These are phyloP conservation scores for Pseudonitzschia multiseries DNA, from an alignment of 108 stramenopile genomes.

Conservation along the genomic window DNA sequence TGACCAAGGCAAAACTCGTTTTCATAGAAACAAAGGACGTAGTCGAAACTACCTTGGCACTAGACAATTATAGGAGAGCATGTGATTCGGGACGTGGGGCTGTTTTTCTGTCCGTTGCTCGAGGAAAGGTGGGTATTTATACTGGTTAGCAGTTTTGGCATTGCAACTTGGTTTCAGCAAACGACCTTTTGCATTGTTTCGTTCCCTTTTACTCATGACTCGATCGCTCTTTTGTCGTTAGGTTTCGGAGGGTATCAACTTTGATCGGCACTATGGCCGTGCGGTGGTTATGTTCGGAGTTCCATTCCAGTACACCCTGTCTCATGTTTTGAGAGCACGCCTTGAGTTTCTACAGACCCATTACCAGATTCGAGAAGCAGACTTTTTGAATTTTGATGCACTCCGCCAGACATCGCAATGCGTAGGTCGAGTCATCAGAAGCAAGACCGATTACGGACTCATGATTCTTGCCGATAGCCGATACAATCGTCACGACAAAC, in stretches of 20 bases:
- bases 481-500: constrained; percentile 95
- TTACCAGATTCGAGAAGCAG: constrained; percentile 92
- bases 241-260: constrained; percentile 99
- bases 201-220: not conserved
- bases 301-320: constrained; percentile 98
- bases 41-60: constrained; percentile 96
- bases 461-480: constrained; percentile 95
- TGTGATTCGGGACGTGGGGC: constrained; percentile 98
- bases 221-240: constrained; percentile 22
- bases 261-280: constrained; percentile 98
- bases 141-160: not conserved
- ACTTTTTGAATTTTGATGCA: constrained; percentile 97
- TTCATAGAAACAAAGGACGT: constrained; percentile 99
- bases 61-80: constrained; percentile 96
- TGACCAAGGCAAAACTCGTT: constrained; percentile 93
- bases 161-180: not conserved
- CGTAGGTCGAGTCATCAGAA: constrained; percentile 93
- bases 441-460: constrained; percentile 95
- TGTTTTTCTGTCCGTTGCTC: constrained; percentile 97
- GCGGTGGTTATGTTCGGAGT: constrained; percentile 98
- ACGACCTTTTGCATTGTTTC: not conserved
- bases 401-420: constrained; percentile 93
- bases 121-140: constrained; percentile 86
- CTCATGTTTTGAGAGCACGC: constrained; percentile 92
- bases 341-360: constrained; percentile 94